Percentiles rank a stretch among this genome's conserved stretches.
phyloP scores from a whole-genome alignment of 306 rosid species.

The Malus fusca region DNA sequence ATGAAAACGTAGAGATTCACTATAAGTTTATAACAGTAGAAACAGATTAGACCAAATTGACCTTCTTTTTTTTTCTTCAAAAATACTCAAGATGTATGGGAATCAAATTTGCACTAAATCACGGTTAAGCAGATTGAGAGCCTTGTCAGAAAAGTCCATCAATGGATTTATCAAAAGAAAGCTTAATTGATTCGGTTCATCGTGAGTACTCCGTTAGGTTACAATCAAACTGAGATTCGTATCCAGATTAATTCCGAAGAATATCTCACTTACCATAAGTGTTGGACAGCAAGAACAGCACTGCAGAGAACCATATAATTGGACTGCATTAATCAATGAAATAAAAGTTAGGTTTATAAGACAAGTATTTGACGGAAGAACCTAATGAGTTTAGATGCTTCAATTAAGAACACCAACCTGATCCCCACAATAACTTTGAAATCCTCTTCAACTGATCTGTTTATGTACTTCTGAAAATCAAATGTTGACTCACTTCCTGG shows the following conservation, averaged over 20 bases:
- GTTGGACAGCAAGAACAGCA: slow-evolving; percentile 53
- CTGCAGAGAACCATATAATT: slow-evolving; percentile 62
- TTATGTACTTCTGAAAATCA: slow-evolving; percentile 72
- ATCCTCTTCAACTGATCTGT: slow-evolving; percentile 76
- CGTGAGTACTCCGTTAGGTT: no score
- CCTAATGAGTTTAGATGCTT: not conserved
- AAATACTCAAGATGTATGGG: no score
- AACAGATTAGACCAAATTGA: not conserved
- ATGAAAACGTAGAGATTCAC: not conserved
- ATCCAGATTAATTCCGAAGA: not conserved
- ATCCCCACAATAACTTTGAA: slow-evolving; percentile 76
- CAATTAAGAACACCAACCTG: slow-evolving; percentile 30
- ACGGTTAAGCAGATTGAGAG: no score
- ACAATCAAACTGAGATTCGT: no score
- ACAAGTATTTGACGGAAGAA: slow-evolving; percentile 7
- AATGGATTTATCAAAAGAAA: no score
- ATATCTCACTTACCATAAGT: slow-evolving; percentile 45
- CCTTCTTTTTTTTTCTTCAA: no score
- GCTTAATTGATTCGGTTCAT: no score
- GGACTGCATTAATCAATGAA: slow-evolving; percentile 54
- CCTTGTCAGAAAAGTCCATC: no score
- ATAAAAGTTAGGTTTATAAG: not conserved
- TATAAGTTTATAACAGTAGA: not conserved
- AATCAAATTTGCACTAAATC: no score
- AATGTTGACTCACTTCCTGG: slow-evolving; percentile 52